Evolutionary conservation across 176 grass and related monocot species (phyloP).

Genomic region (Canna indica): DNA sequence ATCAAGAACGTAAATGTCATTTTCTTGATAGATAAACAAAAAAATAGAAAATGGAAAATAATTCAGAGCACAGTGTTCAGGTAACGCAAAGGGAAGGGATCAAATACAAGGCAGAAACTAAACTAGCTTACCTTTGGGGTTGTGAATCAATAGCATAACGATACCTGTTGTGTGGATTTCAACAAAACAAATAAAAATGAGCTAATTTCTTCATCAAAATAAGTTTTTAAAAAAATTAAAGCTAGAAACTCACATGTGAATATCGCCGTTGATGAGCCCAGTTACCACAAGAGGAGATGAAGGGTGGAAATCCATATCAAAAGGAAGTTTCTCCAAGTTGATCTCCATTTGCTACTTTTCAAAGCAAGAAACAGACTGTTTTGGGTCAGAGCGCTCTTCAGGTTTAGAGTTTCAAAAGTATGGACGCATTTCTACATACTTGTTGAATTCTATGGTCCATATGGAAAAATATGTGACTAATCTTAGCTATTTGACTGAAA

Average conservation of each 20-base stretch:
- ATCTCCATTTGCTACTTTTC: slow-evolving; percentile 76
- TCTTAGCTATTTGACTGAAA: no score
- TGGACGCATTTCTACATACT: no score
- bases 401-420: no score
- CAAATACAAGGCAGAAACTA: neutral
- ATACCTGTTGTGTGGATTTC: slow-evolving; percentile 29
- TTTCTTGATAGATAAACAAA: neutral
- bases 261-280: slow-evolving; percentile 70
- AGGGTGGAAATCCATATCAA: slow-evolving; percentile 86
- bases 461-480: no score
- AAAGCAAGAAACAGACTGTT: no score
- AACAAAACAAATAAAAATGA: slow-evolving; percentile 13
- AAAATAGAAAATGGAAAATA: neutral
- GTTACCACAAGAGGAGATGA: slow-evolving; percentile 54
- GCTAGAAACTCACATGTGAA: slow-evolving; percentile 51
- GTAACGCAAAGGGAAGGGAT: neutral
- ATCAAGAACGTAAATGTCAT: neutral
- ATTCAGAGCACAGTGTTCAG: neutral
- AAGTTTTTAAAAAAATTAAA: neutral
- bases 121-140: slow-evolving; percentile 48
- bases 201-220: neutral
- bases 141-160: slow-evolving; percentile 44
- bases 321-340: slow-evolving; percentile 55
- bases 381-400: no score
- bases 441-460: no score